These are phyloP conservation scores for Cenchrus americanus DNA, from an alignment of 176 grass and related monocot species.

Conservation along the genomic window DNA sequence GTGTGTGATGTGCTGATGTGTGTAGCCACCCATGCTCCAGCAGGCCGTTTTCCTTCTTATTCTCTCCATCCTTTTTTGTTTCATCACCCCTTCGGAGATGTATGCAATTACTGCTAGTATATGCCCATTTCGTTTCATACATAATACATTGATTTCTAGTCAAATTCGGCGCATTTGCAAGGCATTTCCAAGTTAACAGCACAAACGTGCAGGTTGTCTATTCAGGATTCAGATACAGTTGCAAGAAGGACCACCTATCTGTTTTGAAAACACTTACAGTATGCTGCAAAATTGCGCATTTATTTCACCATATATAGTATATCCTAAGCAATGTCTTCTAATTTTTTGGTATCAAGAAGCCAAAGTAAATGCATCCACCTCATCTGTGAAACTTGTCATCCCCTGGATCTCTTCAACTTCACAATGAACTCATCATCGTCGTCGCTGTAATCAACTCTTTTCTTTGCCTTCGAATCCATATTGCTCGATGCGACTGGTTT, in stretches of 20 bases:
- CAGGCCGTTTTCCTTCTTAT: too few species aligned
- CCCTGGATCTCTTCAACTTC: constrained; percentile 62
- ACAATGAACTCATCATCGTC: constrained; percentile 72
- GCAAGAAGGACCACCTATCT: constrained; percentile 1
- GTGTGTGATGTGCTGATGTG: too few species aligned
- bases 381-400: constrained; percentile 35
- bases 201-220: neutral
- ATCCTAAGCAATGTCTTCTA: constrained; percentile 2
- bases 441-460: constrained; percentile 62
- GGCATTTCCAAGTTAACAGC: neutral
- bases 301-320: constrained; percentile 5
- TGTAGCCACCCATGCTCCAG: too few species aligned
- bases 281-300: neutral
- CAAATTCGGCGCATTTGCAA: neutral
- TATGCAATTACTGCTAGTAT: too few species aligned
- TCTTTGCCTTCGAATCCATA: constrained; percentile 69
- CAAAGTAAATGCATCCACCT: neutral
- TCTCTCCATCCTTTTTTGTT: too few species aligned
- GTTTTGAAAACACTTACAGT: neutral
- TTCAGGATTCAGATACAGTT: neutral
- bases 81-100: too few species aligned
- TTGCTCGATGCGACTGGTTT: constrained; percentile 51
- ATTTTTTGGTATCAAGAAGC: neutral
- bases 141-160: neutral
- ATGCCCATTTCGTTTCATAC: neutral